Percentiles rank a stretch among this genome's conserved stretches.
phyloP scores from a whole-genome alignment of 768 basidiomycete species.

The Mycena polygramma region DNA sequence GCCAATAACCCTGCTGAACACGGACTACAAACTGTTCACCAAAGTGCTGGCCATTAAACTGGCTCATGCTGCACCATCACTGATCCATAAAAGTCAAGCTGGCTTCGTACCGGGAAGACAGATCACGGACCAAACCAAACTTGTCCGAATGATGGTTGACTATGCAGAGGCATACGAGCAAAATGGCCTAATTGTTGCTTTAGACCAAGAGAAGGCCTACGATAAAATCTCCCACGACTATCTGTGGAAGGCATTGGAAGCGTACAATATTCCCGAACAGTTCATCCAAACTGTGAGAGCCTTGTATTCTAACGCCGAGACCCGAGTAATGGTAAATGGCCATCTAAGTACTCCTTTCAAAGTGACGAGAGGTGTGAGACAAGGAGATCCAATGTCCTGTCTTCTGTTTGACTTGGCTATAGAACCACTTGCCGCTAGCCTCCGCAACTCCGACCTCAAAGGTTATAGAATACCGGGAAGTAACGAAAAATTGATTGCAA shows the following conservation, averaged over 20 bases:
- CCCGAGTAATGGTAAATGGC: constrained; percentile 28
- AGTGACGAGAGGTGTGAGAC: constrained; percentile 37
- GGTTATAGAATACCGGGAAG: neutral
- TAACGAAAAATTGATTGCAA: neutral
- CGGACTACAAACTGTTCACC: constrained; percentile 2
- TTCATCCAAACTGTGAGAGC: constrained; percentile 23
- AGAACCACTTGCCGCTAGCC: neutral
- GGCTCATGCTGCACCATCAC: neutral
- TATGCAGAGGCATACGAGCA: constrained; percentile 22
- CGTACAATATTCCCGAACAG: constrained; percentile 3
- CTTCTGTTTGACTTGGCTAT: constrained; percentile 23
- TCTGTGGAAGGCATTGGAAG: neutral
- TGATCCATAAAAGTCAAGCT: constrained; percentile 4
- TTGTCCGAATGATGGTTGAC: constrained; percentile 29
- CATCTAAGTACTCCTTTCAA: constrained; percentile 26
- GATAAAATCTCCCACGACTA: constrained; percentile 33
- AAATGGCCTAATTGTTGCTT: constrained; percentile 18
- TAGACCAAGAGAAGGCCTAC: constrained; percentile 37
- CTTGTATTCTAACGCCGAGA: neutral
- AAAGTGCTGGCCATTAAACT: constrained; percentile 4
- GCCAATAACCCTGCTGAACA: constrained; percentile 6
- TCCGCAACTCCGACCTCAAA: neutral
- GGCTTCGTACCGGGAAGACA: constrained; percentile 40
- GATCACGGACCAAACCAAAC: constrained; percentile 41
- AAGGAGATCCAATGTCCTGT: constrained; percentile 55